Evolutionary conservation across 768 basidiomycete genomes (phyloP).

Genomic region (Leucosporidium yakuticum): DNA sequence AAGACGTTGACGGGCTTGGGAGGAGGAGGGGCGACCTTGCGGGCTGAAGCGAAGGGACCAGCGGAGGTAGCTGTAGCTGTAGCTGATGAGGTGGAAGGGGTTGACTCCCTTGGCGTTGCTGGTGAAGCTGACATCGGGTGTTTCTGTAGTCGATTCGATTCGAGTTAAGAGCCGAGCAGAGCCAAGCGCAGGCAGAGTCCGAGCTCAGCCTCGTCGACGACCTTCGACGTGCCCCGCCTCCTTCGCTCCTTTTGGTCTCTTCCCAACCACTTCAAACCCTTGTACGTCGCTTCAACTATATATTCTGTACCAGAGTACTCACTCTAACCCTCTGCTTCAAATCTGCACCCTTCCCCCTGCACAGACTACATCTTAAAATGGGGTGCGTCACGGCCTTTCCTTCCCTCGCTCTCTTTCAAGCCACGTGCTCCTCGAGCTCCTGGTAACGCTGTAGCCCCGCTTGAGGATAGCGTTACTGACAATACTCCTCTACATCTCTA

Average conservation of each 20-base stretch:
- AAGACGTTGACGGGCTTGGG: background rate
- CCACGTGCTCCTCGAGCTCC: no score
- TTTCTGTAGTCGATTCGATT: background rate
- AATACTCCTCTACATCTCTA: background rate
- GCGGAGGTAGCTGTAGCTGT: background rate
- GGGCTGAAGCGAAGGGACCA: background rate
- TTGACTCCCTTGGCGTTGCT: background rate
- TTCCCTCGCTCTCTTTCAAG: no score
- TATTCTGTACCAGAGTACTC: no score
- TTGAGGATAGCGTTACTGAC: no score
- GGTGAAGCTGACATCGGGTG: background rate
- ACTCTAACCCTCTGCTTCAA: no score
- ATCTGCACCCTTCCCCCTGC: no score
- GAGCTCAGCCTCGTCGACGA: background rate
- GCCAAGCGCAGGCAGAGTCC: no score
- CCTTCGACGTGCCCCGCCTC: background rate
- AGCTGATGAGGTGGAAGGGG: slow-evolving; percentile 5
- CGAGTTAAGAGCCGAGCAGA: no score
- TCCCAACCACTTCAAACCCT: background rate
- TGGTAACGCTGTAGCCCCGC: no score
- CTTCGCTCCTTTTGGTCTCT: background rate
- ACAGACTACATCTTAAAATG: no score
- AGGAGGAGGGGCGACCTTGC: background rate
- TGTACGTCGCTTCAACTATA: background rate
- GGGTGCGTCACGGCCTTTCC: no score